Evolutionary conservation across 352 stramenopile genomes (phyloP), one percentile per base, ranked within the genome.

Genomic region (Pythium phragmiticola): DNA sequence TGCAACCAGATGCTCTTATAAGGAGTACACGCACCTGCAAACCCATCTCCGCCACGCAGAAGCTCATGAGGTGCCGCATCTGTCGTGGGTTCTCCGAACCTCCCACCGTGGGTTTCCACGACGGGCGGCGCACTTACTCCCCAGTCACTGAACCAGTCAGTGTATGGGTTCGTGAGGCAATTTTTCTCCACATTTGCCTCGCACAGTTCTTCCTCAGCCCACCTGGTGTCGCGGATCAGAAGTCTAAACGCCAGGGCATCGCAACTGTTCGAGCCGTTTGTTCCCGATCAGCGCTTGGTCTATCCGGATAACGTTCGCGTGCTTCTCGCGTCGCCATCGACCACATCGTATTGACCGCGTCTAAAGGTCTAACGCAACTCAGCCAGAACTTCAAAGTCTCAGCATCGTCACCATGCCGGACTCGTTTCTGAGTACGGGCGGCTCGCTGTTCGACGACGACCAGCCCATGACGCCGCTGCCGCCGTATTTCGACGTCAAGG

Each of bases 341-440:
- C 7, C 36, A 41, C 7, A 21, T 21, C 21, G 21, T 21, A 21
- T 21, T 21, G 21, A 21, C 21, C 21, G 21, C 33, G 33, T 37
- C 33, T 37, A 37, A 37, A 37, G 33, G 39, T 45, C 39, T 45
- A 45, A 45, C 36, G 8, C 8, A 13, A 41, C 7, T 41, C 36
- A 45, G 7, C 11, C 8, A 12, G 39, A 17, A 37, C 33, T 9
- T 37, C 5, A n/a, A 28, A 11, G 12, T 12, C 43, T 49, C 7
- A 11, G 11, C 23, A 23, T 17, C 21, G 21, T 21, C 21, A 21
- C 21, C 47, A 54, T 54, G 47, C 47, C 26, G 6, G 47, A 54
- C 47, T 54, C 47, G 26, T 54, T 54, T 13, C 47, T 54, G 26
- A 54, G 47, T 13, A 54, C 47, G 47, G 47, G 47, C 47, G 47